Evolutionary conservation across 2,329 filamentous ascomycete species (phyloP).

Genomic region (Aureobasidium sp.): DNA sequence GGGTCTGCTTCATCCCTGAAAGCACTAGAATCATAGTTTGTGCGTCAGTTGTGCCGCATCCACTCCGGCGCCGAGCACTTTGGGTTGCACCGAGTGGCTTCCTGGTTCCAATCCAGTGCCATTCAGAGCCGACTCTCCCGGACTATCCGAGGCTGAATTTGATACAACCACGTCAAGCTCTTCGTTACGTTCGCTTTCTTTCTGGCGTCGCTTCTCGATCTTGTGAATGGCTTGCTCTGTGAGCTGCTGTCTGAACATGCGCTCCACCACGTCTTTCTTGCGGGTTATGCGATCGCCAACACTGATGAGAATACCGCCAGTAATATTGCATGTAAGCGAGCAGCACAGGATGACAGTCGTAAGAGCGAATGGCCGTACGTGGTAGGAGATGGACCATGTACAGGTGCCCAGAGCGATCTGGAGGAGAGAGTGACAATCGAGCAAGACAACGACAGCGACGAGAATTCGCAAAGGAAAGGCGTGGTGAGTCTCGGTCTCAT

Average conservation of each 20-base stretch:
- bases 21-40: neutral
- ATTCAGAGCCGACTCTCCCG: neutral
- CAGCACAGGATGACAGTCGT: conserved; percentile 75
- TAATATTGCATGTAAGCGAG: conserved; percentile 69
- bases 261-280: conserved; percentile 78
- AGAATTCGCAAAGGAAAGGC: conserved; percentile 69
- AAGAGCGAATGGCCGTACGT: conserved; percentile 58
- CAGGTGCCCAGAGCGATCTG: conserved; percentile 71
- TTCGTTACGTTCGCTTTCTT: conserved; percentile 9
- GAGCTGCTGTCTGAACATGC: conserved; percentile 66
- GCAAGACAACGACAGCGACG: conserved; percentile 66
- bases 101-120: neutral
- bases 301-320: conserved; percentile 66
- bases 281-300: conserved; percentile 67
- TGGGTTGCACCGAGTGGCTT: neutral
- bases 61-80: neutral
- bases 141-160: neutral
- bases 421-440: conserved; percentile 71
- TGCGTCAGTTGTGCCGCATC: neutral
- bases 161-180: neutral
- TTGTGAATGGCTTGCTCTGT: conserved; percentile 57
- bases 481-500: conserved; percentile 74
- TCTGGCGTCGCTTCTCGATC: conserved; percentile 33
- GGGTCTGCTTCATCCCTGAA: neutral
- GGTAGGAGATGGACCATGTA: conserved; percentile 72